Conservation (phyloP, 345 rosid genomes). For the Lepidium africanum region DNA sequence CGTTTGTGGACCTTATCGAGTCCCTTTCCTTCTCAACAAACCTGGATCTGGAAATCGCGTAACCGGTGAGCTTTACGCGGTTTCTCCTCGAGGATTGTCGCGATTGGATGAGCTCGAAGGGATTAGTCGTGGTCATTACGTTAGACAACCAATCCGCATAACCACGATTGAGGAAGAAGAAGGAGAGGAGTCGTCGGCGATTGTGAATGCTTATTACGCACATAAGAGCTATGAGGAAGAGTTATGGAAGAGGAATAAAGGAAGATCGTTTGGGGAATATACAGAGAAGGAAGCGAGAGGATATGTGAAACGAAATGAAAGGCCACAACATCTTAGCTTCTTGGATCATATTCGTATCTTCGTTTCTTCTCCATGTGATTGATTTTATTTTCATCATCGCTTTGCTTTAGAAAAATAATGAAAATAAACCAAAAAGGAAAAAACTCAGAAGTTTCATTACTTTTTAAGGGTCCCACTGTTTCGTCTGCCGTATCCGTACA, state of each 20-base stretch:
- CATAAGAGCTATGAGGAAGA: slow-evolving; percentile 49
- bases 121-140: slow-evolving; percentile 54
- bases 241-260: slow-evolving; percentile 52
- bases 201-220: slow-evolving; percentile 62
- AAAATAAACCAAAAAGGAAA: neutral
- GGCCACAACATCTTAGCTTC: slow-evolving; percentile 59
- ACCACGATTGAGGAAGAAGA: neutral
- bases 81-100: slow-evolving; percentile 42
- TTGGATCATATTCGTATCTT: slow-evolving; percentile 63
- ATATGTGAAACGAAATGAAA: slow-evolving; percentile 55
- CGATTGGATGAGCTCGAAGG: slow-evolving; percentile 81
- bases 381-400: neutral
- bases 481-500: slow-evolving; percentile 17
- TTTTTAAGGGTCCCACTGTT: neutral
- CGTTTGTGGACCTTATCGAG: slow-evolving; percentile 80
- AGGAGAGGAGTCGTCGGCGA: neutral
- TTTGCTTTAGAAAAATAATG: neutral
- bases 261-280: slow-evolving; percentile 37
- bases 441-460: neutral
- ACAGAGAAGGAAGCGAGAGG: slow-evolving; percentile 65
- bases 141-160: slow-evolving; percentile 37
- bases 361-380: slow-evolving; percentile 39
- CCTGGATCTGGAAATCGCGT: slow-evolving; percentile 55
- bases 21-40: slow-evolving; percentile 78
- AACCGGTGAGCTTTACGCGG: slow-evolving; percentile 73